Conservation (phyloP, 192 early-diverging fungal species). For the Backusella parvicylindrica region DNA sequence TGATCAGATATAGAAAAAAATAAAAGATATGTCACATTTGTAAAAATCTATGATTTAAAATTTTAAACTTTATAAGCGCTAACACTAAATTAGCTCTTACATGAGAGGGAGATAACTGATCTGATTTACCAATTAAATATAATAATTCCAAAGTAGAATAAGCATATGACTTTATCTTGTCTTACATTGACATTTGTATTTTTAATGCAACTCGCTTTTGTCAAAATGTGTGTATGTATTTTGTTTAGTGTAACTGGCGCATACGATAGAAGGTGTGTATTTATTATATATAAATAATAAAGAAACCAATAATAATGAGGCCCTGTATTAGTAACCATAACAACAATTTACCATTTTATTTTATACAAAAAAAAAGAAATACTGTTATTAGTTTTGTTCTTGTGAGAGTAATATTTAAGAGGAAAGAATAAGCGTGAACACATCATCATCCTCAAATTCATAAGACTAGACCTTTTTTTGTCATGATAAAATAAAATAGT, state of each 20-base stretch:
- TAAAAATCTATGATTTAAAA: neutral
- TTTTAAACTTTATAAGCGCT: neutral
- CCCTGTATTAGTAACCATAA: too few relatives aligned
- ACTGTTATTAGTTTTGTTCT: neutral
- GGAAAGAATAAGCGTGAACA: neutral
- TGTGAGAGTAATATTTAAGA: constrained; percentile 1
- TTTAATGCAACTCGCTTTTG: neutral
- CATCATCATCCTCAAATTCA: neutral
- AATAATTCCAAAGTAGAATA: neutral
- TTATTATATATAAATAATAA: neutral
- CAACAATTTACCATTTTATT: neutral
- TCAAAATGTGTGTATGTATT: too few relatives aligned
- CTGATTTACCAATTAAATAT: neutral
- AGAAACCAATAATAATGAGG: neutral
- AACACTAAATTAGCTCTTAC: neutral
- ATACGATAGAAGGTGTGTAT: neutral
- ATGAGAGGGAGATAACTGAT: neutral
- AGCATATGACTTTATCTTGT: neutral
- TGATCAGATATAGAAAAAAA: neutral
- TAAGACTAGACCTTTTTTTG: neutral
- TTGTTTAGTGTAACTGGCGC: neutral
- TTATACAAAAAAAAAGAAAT: neutral
- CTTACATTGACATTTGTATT: neutral
- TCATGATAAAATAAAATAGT: neutral
- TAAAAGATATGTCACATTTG: neutral